Evolutionary conservation across 148 eudicot species (phyloP), one percentile per base, ranked within the genome.

Genomic region (Camellia sinensis): DNA sequence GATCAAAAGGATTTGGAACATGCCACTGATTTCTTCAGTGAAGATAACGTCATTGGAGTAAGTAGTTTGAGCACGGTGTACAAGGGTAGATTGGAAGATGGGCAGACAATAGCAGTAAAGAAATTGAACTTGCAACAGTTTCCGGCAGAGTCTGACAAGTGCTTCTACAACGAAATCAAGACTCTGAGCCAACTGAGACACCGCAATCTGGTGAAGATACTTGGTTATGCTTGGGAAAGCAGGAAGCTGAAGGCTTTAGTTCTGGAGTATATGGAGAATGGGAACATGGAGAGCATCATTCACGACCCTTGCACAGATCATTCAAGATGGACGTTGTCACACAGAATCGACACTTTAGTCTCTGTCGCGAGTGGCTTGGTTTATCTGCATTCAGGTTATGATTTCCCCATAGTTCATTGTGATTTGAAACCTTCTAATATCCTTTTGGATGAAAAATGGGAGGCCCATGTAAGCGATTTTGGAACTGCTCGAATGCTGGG

Each of bases 161-260:
- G 87, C 80, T 96, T 96, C 78, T 80, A 89, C 70, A 89, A 89
- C 78, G 99, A 93, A 90, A 84, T 90, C 65, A 89, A 88, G 78
- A 89, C 90, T 54, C 79, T 92, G 78, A 85, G 92, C 75, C 89
- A 84, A 71, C 67, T 96, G 74, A 90, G 91, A 77, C 99, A 96
- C 70, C 87, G 86, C 84, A 96, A 96, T 87, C 82, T 96, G 48
- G 99, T 96, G 41, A 96, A 93, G 82, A 86, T 96, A 6, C 84
- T 91, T 75, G 99, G 99, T 45, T 96, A 87, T 78, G 98, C 97
- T n/a, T 96, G 99, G 99, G 95, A 93, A 87, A 92, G 98, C 81
- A 57, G 84, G 50, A 91, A 86, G 71, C 76, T 93, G 53, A 96
- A 89, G 87, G 98, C 99, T 4, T 81, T 96, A 75, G 92, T 92